Percentiles rank a stretch among this genome's conserved stretches.
Conservation (phyloP, 345 rosid species). For the Syzygium oleosum region DNA sequence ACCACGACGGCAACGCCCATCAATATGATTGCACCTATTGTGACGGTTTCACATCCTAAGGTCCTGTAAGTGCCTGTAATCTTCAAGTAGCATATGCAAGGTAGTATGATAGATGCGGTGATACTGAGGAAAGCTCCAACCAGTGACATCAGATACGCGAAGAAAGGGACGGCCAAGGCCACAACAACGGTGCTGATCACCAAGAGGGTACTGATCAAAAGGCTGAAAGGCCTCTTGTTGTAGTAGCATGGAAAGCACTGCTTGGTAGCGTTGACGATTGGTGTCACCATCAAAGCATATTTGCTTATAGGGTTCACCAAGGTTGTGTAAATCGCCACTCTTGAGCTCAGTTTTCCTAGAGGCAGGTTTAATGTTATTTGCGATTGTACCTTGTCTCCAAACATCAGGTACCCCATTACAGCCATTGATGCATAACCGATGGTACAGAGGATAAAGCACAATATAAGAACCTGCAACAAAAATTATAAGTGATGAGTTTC, state of each 20-base stretch:
- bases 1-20: slow-evolving; percentile 1
- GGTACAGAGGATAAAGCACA: slow-evolving; percentile 14
- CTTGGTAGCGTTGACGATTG: slow-evolving; percentile 13
- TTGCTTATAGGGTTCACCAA: slow-evolving; percentile 18
- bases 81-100: slow-evolving; percentile 23
- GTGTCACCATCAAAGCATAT: slow-evolving; percentile 19
- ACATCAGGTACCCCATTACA: slow-evolving; percentile 21
- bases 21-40: slow-evolving; percentile 1
- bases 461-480: slow-evolving; percentile 11
- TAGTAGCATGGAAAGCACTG: slow-evolving; percentile 4
- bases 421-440: slow-evolving; percentile 15
- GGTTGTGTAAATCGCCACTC: slow-evolving; percentile 21
- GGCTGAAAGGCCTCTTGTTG: not conserved
- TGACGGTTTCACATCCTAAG: not conserved
- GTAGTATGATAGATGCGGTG: slow-evolving; percentile 10
- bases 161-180: slow-evolving; percentile 18
- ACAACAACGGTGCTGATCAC: slow-evolving; percentile 10
- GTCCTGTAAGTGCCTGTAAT: slow-evolving; percentile 7
- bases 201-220: slow-evolving; percentile 12
- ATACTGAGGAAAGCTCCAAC: slow-evolving; percentile 20
- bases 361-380: slow-evolving; percentile 24
- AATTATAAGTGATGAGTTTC: not conserved
- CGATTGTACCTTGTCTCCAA: slow-evolving; percentile 13
- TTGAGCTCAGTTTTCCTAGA: slow-evolving; percentile 1
- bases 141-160: slow-evolving; percentile 17